Percentiles rank a stretch among this genome's conserved stretches.
phyloP scores from a whole-genome alignment of 2,329 filamentous ascomycete genomes.

The Colletotrichum sp. region DNA sequence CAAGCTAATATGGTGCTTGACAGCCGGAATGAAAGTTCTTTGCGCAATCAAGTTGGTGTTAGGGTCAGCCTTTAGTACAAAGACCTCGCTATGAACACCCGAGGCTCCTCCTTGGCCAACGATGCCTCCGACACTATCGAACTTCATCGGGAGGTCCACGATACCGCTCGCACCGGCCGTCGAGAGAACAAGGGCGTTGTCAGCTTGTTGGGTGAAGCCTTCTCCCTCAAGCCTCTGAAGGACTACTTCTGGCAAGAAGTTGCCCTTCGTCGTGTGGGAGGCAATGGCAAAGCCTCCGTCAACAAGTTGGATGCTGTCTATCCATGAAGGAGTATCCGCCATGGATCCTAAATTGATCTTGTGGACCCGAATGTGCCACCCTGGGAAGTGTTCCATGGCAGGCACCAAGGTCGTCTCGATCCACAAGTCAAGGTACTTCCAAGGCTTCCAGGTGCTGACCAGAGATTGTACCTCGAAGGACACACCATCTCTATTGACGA shows the following conservation, averaged over 20 bases:
- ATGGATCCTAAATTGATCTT: background rate
- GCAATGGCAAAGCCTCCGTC: conserved; percentile 23
- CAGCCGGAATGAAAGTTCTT: conserved; percentile 4
- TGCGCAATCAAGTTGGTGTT: conserved; percentile 24
- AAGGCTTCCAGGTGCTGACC: conserved; percentile 20
- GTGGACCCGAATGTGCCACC: conserved; percentile 21
- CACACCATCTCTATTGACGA: background rate
- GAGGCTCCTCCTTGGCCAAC: background rate
- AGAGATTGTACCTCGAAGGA: background rate
- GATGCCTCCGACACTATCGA: background rate
- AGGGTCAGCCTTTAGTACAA: conserved; percentile 19
- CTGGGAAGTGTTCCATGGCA: background rate
- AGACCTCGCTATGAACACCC: background rate
- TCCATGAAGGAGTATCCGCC: background rate
- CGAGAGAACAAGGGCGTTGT: background rate
- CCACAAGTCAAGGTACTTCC: conserved; percentile 1
- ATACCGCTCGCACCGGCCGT: conserved; percentile 15
- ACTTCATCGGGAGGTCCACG: background rate
- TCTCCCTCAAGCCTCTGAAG: background rate
- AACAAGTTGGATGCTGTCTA: conserved; percentile 6
- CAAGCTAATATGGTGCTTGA: background rate
- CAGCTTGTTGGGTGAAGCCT: background rate
- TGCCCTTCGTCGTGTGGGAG: background rate
- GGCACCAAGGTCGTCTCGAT: conserved; percentile 18
- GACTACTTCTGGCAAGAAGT: background rate